Conservation (phyloP, 306 rosid genomes). For the Dalbergia oliveri region DNA sequence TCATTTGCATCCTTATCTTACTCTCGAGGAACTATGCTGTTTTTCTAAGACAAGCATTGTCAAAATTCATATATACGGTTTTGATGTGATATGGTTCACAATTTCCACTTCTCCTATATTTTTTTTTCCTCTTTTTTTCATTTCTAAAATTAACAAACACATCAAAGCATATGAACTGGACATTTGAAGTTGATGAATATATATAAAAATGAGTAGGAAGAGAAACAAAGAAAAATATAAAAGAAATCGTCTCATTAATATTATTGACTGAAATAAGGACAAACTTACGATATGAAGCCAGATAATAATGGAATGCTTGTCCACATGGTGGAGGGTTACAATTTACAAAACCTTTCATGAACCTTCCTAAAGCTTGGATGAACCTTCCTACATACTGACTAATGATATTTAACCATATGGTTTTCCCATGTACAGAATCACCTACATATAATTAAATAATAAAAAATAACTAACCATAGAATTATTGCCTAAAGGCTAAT, state of each 20-base stretch:
- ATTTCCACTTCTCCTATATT: neutral
- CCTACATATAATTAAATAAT: slow-evolving; percentile 44
- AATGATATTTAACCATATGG: slow-evolving; percentile 42
- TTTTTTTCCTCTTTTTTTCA: neutral
- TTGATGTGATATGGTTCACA: neutral
- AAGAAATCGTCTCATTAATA: slow-evolving; percentile 41
- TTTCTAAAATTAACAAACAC: slow-evolving; percentile 6
- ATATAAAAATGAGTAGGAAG: neutral
- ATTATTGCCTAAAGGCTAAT: slow-evolving; percentile 63
- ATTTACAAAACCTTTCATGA: slow-evolving; percentile 56
- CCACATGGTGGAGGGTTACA: slow-evolving; percentile 47
- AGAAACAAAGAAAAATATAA: neutral
- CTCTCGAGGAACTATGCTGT: slow-evolving; percentile 3
- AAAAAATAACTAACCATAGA: slow-evolving; percentile 40
- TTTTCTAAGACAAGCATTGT: slow-evolving; percentile 1
- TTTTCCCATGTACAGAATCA: slow-evolving; percentile 60
- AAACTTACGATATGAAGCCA: slow-evolving; percentile 55
- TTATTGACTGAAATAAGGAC: slow-evolving; percentile 44
- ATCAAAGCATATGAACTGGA: slow-evolving; percentile 6
- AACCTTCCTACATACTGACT: slow-evolving; percentile 54
- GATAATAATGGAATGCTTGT: slow-evolving; percentile 45
- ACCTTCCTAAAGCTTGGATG: slow-evolving; percentile 53
- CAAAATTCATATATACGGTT: neutral
- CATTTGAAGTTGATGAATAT: neutral
- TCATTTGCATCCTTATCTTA: slow-evolving; percentile 26